Conservation (phyloP, 2,329 filamentous ascomycete species). For the Bipolaris bicolor region DNA sequence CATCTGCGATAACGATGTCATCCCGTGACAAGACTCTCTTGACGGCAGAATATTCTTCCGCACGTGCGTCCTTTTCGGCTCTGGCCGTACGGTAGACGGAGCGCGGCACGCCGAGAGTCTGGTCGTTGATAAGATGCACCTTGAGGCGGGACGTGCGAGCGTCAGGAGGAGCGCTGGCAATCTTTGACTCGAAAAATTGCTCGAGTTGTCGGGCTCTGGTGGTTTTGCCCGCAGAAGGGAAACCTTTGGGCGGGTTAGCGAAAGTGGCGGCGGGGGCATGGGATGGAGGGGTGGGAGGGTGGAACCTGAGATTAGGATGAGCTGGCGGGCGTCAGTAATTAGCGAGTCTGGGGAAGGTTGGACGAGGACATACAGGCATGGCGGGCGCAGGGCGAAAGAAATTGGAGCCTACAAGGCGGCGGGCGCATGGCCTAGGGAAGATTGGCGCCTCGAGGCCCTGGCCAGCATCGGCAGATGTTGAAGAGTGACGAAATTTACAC, state of each 20-base stretch:
- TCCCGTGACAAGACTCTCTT: slow-evolving; percentile 74
- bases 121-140: slow-evolving; percentile 76
- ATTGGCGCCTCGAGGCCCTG: slow-evolving; percentile 25
- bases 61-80: slow-evolving; percentile 81
- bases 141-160: slow-evolving; percentile 62
- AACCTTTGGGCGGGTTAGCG: slow-evolving; percentile 66
- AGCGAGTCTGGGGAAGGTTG: slow-evolving; percentile 14
- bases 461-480: slow-evolving; percentile 25
- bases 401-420: slow-evolving; percentile 6
- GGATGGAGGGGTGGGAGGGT: slow-evolving; percentile 7
- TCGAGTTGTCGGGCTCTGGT: slow-evolving; percentile 68
- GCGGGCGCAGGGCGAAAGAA: slow-evolving; percentile 8
- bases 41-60: slow-evolving; percentile 75
- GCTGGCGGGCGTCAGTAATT: slow-evolving; percentile 50
- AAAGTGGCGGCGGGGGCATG: slow-evolving; percentile 1
- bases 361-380: slow-evolving; percentile 38
- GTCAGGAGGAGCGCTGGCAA: slow-evolving; percentile 53
- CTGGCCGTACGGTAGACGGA: slow-evolving; percentile 77
- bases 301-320: slow-evolving; percentile 62
- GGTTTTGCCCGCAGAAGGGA: slow-evolving; percentile 68
- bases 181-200: slow-evolving; percentile 66
- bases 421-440: slow-evolving; percentile 10
- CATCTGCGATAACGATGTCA: slow-evolving; percentile 80
- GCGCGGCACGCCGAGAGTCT: slow-evolving; percentile 71
- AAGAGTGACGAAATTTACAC: slow-evolving; percentile 28